phyloP scores from a whole-genome alignment of 2,329 filamentous ascomycete species.

The Hymenoscyphus fructigenus region DNA sequence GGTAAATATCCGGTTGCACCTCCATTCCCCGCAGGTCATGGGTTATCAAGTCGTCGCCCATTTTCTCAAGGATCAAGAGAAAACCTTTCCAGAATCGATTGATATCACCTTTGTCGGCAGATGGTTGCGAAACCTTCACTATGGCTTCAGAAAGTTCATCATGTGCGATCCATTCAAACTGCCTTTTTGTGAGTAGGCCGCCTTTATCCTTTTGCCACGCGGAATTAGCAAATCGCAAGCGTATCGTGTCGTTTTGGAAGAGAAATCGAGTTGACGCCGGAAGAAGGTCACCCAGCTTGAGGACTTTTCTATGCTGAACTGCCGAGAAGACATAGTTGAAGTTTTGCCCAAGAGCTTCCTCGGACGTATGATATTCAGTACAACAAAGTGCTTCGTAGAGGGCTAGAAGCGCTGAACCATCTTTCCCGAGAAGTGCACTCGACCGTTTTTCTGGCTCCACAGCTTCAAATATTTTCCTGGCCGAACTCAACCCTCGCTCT shows the following conservation, averaged over 20 bases:
- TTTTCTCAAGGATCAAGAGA: constrained; percentile 67
- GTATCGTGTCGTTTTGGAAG: constrained; percentile 67
- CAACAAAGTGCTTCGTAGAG: constrained; percentile 89
- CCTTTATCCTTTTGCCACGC: constrained; percentile 67
- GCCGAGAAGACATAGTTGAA: constrained; percentile 84
- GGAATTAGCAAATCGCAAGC: constrained; percentile 63
- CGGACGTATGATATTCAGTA: constrained; percentile 66
- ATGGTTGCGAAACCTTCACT: constrained; percentile 55
- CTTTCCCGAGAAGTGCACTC: constrained; percentile 31
- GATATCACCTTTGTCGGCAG: constrained; percentile 51
- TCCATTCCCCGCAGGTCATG: constrained; percentile 79
- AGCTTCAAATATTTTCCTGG: constrained; percentile 50
- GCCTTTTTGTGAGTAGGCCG: constrained; percentile 59
- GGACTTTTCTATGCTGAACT: constrained; percentile 73
- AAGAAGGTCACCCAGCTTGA: constrained; percentile 73
- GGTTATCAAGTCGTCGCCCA: constrained; percentile 73
- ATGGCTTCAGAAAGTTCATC: constrained; percentile 70
- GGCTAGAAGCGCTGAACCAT: constrained; percentile 63
- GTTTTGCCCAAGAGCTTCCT: constrained; percentile 28
- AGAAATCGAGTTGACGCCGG: constrained; percentile 84
- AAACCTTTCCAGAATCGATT: constrained; percentile 79
- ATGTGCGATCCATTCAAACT: constrained; percentile 86
- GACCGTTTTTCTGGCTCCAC: constrained; percentile 29
- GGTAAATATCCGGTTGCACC: constrained; percentile 70
- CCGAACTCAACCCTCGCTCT: constrained; percentile 56